Conservation (phyloP, 164 flowering plant genomes). For the Vitis cinerea region DNA sequence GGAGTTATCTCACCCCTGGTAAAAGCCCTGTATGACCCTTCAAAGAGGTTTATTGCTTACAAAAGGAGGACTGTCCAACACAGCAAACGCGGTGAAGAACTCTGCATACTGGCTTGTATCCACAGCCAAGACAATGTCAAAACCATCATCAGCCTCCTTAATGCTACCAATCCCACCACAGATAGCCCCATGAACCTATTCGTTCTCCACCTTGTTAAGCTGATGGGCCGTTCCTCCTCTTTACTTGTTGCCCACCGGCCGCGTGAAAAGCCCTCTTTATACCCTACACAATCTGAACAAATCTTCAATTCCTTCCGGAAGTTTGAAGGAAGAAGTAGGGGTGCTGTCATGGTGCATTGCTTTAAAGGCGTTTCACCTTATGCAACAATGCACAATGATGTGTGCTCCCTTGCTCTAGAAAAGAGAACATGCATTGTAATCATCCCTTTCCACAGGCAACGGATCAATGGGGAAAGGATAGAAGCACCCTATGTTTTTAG, state of each 20-base stretch:
- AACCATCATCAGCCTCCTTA: constrained; percentile 33
- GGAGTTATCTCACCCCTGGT: constrained; percentile 38
- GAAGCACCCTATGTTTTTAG: constrained; percentile 21
- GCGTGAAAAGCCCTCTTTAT: background rate
- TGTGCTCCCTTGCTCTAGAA: constrained; percentile 42
- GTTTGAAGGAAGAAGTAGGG: constrained; percentile 13
- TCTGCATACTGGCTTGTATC: constrained; percentile 44
- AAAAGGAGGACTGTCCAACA: constrained; percentile 46
- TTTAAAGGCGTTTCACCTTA: constrained; percentile 41
- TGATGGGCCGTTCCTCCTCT: constrained; percentile 40
- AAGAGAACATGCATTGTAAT: constrained; percentile 32
- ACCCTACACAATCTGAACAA: constrained; percentile 17
- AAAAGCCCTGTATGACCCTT: constrained; percentile 43
- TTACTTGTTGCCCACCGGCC: constrained; percentile 34
- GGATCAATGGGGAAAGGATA: constrained; percentile 10
- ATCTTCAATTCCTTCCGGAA: constrained; percentile 40
- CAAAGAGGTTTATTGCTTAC: constrained; percentile 39
- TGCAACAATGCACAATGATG: constrained; percentile 46
- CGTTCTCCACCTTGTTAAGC: constrained; percentile 43
- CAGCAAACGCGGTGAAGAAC: constrained; percentile 21
- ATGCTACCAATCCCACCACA: constrained; percentile 39
- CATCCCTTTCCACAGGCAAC: constrained; percentile 39
- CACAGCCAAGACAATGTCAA: constrained; percentile 34
- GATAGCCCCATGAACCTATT: constrained; percentile 33
- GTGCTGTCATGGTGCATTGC: constrained; percentile 16